Percentiles rank a stretch among this genome's conserved stretches.
Evolutionary conservation across 345 rosid genomes (phyloP).

Genomic region (Trapa bicornis): DNA sequence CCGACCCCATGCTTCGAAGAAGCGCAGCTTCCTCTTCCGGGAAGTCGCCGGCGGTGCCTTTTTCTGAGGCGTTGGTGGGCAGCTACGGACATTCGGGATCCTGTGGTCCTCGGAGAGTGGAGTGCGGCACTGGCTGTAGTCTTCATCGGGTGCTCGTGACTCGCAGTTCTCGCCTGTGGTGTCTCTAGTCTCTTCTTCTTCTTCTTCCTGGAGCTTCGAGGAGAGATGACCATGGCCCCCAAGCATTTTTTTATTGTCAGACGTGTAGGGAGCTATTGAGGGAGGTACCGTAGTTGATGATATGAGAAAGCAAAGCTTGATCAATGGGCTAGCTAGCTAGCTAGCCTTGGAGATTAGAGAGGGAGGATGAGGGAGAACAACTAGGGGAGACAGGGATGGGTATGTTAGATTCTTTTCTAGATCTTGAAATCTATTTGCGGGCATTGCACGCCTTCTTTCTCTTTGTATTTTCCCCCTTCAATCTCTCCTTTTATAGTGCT

Average conservation of each 20-base stretch:
- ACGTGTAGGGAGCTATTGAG: constrained; percentile 2
- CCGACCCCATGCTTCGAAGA: constrained; percentile 28
- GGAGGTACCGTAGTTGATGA: not conserved
- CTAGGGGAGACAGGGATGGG: not conserved
- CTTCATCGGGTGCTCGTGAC: not conserved
- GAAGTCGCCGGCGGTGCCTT: constrained; percentile 7
- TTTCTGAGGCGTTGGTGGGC: constrained; percentile 50
- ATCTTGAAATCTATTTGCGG: constrained; percentile 4
- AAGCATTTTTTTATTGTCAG: constrained; percentile 6
- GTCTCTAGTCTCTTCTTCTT: not conserved
- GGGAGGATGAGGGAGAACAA: not conserved
- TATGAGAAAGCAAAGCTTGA: too few relatives aligned
- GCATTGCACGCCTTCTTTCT: constrained; percentile 4
- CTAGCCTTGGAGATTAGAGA: too few relatives aligned
- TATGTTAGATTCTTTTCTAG: constrained; percentile 10
- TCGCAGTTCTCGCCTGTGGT: not conserved
- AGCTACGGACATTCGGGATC: constrained; percentile 31
- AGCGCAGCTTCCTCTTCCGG: constrained; percentile 18
- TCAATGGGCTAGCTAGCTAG: too few relatives aligned
- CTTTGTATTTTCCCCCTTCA: constrained; percentile 1
- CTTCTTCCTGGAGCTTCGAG: not conserved
- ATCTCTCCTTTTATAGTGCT: not conserved
- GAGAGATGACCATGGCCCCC: not conserved
- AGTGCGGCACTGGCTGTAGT: constrained; percentile 26
- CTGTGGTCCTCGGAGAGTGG: constrained; percentile 34